Evolutionary conservation across 768 basidiomycete species (phyloP).

Genomic region (Dendrothele bispora): DNA sequence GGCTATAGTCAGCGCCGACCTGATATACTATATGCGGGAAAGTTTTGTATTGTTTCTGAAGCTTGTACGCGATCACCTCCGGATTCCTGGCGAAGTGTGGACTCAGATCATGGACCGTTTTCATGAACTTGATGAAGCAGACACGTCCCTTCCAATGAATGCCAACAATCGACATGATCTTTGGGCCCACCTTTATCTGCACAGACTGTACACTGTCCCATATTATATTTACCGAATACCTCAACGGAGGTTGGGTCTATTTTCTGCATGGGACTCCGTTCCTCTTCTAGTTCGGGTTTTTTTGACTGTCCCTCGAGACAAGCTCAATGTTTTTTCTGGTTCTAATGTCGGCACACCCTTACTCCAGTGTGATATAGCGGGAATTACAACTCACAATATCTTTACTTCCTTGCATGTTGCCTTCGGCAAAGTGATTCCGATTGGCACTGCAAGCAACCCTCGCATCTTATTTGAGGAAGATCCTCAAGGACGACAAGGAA

Average conservation of each 20-base stretch:
- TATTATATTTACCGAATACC: slow-evolving; percentile 14
- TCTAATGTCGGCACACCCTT: slow-evolving; percentile 26
- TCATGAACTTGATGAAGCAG: slow-evolving; percentile 17
- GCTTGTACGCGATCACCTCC: slow-evolving; percentile 37
- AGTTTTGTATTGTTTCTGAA: slow-evolving; percentile 47
- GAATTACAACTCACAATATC: slow-evolving; percentile 24
- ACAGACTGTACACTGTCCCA: slow-evolving; percentile 33
- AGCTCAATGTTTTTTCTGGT: slow-evolving; percentile 21
- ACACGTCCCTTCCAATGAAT: slow-evolving; percentile 19
- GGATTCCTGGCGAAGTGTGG: slow-evolving; percentile 39
- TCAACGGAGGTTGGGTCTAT: slow-evolving; percentile 17
- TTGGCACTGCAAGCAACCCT: slow-evolving; percentile 15
- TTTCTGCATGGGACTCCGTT: slow-evolving; percentile 28
- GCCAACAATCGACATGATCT: slow-evolving; percentile 46
- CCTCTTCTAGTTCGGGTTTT: slow-evolving; percentile 34
- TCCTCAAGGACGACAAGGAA: slow-evolving; percentile 19
- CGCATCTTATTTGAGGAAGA: slow-evolving; percentile 23
- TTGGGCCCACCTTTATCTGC: slow-evolving; percentile 40
- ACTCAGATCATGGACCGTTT: slow-evolving; percentile 34
- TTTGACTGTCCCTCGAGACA: slow-evolving; percentile 32
- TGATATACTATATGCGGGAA: slow-evolving; percentile 46
- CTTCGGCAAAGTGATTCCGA: slow-evolving; percentile 18
- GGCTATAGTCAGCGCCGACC: slow-evolving; percentile 16
- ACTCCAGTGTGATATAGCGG: slow-evolving; percentile 31
- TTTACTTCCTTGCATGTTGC: slow-evolving; percentile 29